These are phyloP conservation scores for Irpex sp. DNA, from an alignment of 1,284 basidiomycete species.

Conservation along the genomic window DNA sequence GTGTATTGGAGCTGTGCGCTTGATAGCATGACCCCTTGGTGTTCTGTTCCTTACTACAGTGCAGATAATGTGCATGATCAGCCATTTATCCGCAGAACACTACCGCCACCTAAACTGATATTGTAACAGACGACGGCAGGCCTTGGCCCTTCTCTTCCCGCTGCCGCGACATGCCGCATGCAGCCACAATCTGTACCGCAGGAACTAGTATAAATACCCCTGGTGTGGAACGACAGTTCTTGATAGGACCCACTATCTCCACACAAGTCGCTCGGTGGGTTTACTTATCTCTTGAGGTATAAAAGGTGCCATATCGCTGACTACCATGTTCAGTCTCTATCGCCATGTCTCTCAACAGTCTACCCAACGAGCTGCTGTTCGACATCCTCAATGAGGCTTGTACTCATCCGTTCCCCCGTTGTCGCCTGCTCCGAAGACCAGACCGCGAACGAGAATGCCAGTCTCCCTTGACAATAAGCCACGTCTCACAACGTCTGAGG, in stretches of 20 bases:
- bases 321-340: background rate
- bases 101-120: too few species aligned
- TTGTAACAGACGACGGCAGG: too few species aligned
- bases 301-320: background rate
- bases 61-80: too few species aligned
- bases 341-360: slow-evolving; percentile 1
- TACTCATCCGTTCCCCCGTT: slow-evolving; percentile 6
- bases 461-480: slow-evolving; percentile 6
- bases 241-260: background rate
- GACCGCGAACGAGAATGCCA: background rate
- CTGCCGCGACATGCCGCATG: background rate
- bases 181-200: background rate
- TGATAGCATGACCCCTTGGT: too few species aligned
- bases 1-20: too few species aligned
- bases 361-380: slow-evolving; percentile 3
- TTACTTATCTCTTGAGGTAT: background rate
- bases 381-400: slow-evolving; percentile 5
- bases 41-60: too few species aligned
- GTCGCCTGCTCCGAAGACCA: slow-evolving; percentile 2
- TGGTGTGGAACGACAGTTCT: background rate
- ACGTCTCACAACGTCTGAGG: slow-evolving; percentile 8
- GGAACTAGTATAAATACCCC: background rate
- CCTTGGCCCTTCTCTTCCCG: too few species aligned
- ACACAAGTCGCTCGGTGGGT: background rate
- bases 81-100: too few species aligned